Evolutionary conservation across 768 basidiomycete genomes (phyloP), one percentile per base, ranked within the genome.

Genomic region (Hygrophoropsis aurantiaca): DNA sequence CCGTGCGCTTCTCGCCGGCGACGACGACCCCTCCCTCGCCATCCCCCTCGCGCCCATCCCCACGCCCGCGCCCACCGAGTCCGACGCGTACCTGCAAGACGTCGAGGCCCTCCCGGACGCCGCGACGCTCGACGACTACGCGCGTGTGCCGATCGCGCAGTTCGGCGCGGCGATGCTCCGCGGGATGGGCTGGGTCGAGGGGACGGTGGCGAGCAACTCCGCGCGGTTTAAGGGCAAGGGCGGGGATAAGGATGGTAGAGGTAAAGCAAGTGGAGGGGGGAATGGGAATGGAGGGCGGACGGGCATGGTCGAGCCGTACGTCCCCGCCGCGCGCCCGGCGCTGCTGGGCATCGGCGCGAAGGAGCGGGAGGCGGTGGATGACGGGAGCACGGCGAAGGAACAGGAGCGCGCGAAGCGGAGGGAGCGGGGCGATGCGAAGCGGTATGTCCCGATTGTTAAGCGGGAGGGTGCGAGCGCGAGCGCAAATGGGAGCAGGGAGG

Each of bases 131-230:
- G 84, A 89, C 0, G 95, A 94, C 65, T 99, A 98, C 60, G 81
- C 81, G 27, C 86, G 92, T 16, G 82, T 97, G 0, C 97, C 97
- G 0, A 85, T 99, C 13, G 85, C 87, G 5, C 87, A 90, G 46
- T 99, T 98, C 55, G 95, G 97, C 5, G 84, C 88, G 4, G 97
- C 97, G 6, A 78, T 98, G 56, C 74, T 97, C 4, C 80, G 94
- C 37, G 95, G 95, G 0, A 98, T 98, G 97, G 94, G 94, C 2
- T 97, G 93, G 93, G 89, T 89, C 50, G 84, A 88, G 27, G 87
- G 89, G 1, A 78, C 78, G 3, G 82, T 85, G 4, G 90, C 89
- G 3, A 75, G 83, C 19, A 74, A 79, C 39, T 46, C 36, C 36
- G 82, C 79, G 30, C 27, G 27, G 27, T 30, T 30, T 30, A 30